A percentile compares a stretch with the other conserved stretches of the same genome.
Conservation (phyloP, 179 eudicot species). For the Corrigiola litoralis region DNA sequence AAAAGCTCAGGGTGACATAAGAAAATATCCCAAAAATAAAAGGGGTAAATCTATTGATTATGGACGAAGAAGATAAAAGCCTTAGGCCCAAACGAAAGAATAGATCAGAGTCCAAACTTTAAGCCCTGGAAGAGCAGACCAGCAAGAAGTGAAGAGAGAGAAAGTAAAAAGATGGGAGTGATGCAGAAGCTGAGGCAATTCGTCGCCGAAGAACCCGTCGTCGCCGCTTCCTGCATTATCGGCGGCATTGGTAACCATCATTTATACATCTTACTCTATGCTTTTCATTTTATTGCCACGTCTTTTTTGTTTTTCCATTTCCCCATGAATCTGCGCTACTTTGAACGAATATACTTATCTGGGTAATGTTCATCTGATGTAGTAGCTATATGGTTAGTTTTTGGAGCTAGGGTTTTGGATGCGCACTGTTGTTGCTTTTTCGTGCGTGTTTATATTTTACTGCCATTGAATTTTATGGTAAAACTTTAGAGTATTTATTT, state of each 20-base stretch:
- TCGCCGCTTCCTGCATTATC: conserved; percentile 41
- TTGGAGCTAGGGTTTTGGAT: too few relatives aligned
- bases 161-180: conserved; percentile 20
- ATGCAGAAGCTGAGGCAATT: conserved; percentile 34
- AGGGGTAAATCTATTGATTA: too few relatives aligned
- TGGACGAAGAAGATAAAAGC: not conserved
- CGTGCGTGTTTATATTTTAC: too few relatives aligned
- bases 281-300: too few relatives aligned
- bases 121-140: not conserved
- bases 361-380: not conserved
- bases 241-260: conserved; percentile 33
- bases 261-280: not conserved
- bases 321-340: not conserved
- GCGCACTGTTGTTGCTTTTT: too few relatives aligned
- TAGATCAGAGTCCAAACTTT: not conserved
- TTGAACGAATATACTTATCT: too few relatives aligned
- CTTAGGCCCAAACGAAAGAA: not conserved
- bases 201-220: conserved; percentile 36
- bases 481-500: too few relatives aligned
- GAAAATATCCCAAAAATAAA: too few relatives aligned
- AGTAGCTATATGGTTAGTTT: too few relatives aligned
- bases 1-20: too few relatives aligned
- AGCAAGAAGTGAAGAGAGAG: not conserved
- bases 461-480: too few relatives aligned
- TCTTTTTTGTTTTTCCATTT: not conserved